phyloP scores from a whole-genome alignment of 192 early-diverging fungal genomes.

The Gryganskiella cystojenkinii region DNA sequence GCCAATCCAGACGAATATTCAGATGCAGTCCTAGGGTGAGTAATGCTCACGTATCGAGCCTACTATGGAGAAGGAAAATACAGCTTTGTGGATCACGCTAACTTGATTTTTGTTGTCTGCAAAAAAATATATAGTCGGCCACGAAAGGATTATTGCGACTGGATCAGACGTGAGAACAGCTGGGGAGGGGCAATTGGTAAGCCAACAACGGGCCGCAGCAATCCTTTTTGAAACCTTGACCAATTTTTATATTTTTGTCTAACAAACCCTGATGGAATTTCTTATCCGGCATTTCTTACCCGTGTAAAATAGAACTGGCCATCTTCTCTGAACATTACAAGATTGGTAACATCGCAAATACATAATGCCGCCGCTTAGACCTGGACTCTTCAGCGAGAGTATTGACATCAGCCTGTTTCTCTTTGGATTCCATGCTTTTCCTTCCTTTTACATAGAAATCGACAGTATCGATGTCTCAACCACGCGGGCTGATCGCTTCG shows the following conservation, averaged over 20 bases:
- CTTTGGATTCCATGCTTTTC: background rate
- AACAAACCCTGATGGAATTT: background rate
- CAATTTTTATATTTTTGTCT: background rate
- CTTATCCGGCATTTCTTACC: background rate
- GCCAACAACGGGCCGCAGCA: slow-evolving; percentile 1
- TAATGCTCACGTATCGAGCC: background rate
- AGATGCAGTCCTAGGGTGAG: slow-evolving; percentile 72
- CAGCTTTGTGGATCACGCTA: background rate
- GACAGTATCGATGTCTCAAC: slow-evolving; percentile 79
- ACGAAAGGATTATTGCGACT: slow-evolving; percentile 66
- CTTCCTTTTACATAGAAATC: slow-evolving; percentile 65
- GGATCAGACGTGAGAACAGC: slow-evolving; percentile 70
- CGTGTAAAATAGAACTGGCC: slow-evolving; percentile 64
- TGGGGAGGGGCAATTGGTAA: slow-evolving; percentile 90
- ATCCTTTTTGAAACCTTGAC: slow-evolving; percentile 3
- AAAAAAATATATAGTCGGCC: too few relatives aligned
- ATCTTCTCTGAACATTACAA: slow-evolving; percentile 77
- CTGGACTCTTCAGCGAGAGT: too few relatives aligned
- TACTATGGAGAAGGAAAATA: too few relatives aligned
- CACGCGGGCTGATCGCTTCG: slow-evolving; percentile 78
- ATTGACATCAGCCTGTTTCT: background rate
- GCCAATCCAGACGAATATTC: slow-evolving; percentile 65
- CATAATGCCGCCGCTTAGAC: too few relatives aligned
- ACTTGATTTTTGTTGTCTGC: background rate
- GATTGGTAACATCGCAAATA: slow-evolving; percentile 55